Base-by-base conservation (phyloP, 2,329 filamentous ascomycete species). In the Penicillium brevicompactum region DNA sequence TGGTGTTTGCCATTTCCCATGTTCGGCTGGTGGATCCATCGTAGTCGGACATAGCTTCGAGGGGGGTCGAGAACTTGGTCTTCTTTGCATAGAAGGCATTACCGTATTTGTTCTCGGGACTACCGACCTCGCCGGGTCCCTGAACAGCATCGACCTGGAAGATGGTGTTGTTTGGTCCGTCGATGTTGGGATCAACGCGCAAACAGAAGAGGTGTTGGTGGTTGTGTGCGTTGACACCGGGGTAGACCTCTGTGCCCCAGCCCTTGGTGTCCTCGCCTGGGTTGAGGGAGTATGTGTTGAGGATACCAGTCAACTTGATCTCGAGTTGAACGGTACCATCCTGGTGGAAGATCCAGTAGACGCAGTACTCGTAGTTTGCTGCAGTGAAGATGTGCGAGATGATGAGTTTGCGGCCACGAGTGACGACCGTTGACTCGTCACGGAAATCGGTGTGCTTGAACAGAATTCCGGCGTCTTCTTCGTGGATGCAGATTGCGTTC, bases 401-500 rank as follows among this genome's bases (percentile, higher is more conserved):
- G 69, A 96, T 83, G 55, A 97, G 84, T 71, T 94, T 95, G 51
- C 91, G 86, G 1, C 87, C 91, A 24, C 92, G 87, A 0, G 92
- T 96, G 4, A 96, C 90, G 9, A 94, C 91, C 51, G 87, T 85
- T 0, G 90, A 93, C 42, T 94, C 89, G 69, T 97, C 92, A 37
- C 92, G 85, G 83, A 96, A 97, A 75, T 97, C 92, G 14, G 87
- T 92, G 76, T 95, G 91, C 78, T 97, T 97, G 84, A 95, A 96
- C 1, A 96, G 80, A 56, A 97, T 94, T 5, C 92, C 92, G 2
- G 85, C 85, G 62, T 97, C 92, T 76, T 97, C 92, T 73, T 97
- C 92, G 75, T 97, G 92, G 62, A 97, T 92, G 73, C 92, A 97
- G 63, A 97, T 89, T 37, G 92, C 92, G 69, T 96, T 96, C 80